Percentiles rank a stretch among this genome's conserved stretches.
Conservation (phyloP, 192 early-diverging fungal species). For the Paraglomus occultum region DNA sequence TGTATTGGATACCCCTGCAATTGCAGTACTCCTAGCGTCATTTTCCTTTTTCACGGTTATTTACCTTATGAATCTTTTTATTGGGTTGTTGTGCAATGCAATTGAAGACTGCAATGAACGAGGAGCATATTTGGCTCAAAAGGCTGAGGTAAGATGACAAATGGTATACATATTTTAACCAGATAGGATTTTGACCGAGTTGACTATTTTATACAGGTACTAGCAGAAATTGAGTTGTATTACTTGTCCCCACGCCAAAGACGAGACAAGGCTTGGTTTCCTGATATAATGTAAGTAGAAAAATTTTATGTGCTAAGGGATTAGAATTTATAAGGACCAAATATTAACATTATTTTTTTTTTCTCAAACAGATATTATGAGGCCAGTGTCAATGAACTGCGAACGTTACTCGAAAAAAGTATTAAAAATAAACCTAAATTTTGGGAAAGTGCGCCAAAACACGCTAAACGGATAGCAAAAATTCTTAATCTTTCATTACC, state of each 20-base stretch:
- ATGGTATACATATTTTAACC: not conserved
- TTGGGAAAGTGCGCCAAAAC: too few species aligned
- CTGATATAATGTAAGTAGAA: constrained; percentile 1
- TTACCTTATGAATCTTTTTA: constrained; percentile 16
- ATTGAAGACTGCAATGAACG: not conserved
- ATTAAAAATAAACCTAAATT: too few species aligned
- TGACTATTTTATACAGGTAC: constrained; percentile 2
- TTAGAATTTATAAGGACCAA: not conserved
- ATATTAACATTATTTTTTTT: not conserved
- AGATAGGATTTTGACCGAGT: not conserved
- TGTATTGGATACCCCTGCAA: not conserved
- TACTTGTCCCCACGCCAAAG: not conserved
- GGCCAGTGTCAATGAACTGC: not conserved
- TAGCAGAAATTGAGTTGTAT: constrained; percentile 7
- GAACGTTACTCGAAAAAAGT: not conserved
- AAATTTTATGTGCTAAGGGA: not conserved
- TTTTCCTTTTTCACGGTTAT: constrained; percentile 2
- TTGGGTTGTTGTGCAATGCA: not conserved
- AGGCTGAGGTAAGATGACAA: constrained; percentile 8
- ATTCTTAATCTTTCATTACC: too few species aligned
- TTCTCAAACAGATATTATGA: constrained; percentile 1
- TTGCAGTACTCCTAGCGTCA: not conserved
- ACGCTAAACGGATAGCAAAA: too few species aligned
- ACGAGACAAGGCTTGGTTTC: constrained; percentile 2
- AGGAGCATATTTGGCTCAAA: constrained; percentile 3